Percentiles rank a stretch among this genome's conserved stretches.
Evolutionary conservation across 2,329 filamentous ascomycete genomes (phyloP).

Genomic region (Fusarium torreyae): DNA sequence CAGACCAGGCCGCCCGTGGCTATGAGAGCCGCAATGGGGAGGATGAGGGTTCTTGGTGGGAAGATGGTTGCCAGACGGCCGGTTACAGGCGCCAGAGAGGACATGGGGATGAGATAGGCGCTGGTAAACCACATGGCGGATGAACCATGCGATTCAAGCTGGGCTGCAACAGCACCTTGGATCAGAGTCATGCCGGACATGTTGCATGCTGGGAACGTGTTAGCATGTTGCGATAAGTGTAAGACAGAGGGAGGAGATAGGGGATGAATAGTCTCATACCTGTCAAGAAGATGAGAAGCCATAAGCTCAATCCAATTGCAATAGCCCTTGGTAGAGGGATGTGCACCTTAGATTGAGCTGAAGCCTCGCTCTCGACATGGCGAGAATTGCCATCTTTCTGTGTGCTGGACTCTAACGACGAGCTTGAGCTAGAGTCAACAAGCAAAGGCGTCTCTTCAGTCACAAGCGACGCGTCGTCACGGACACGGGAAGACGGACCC

Average conservation of each 20-base stretch:
- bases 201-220: conserved; percentile 68
- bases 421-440: conserved; percentile 14
- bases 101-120: conserved; percentile 77
- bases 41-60: conserved; percentile 75
- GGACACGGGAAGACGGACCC: conserved; percentile 16
- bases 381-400: conserved; percentile 16
- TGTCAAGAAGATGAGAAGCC: conserved; percentile 51
- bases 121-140: conserved; percentile 87
- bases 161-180: conserved; percentile 81
- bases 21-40: conserved; percentile 72
- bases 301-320: conserved; percentile 60
- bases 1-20: conserved; percentile 76
- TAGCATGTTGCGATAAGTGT: not conserved
- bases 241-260: not conserved
- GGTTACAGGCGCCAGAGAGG: conserved; percentile 75
- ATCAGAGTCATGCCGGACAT: conserved; percentile 87
- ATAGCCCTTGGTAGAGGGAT: conserved; percentile 55
- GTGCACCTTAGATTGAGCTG: conserved; percentile 28
- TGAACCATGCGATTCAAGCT: conserved; percentile 80
- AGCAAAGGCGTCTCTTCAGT: conserved; percentile 48
- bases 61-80: conserved; percentile 84
- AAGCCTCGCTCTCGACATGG: conserved; percentile 14
- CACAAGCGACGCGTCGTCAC: conserved; percentile 2
- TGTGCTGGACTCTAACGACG: not conserved
- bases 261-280: conserved; percentile 26